These are phyloP conservation scores for Grosmannia penicillata DNA, from an alignment of 2,329 filamentous ascomycete genomes.

Conservation along the genomic window DNA sequence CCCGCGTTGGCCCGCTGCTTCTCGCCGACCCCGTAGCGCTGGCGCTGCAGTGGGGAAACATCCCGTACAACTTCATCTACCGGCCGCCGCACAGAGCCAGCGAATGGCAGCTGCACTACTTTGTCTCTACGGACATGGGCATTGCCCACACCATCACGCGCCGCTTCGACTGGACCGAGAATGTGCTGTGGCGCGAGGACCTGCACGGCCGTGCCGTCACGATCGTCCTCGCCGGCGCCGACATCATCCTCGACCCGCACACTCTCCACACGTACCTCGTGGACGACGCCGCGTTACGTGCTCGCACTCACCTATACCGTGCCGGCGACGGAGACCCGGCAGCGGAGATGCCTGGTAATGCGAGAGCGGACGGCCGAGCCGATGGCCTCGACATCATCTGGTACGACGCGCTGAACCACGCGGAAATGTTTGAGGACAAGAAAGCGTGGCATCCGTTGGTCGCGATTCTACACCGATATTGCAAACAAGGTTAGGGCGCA, in stretches of 20 bases:
- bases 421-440: neutral
- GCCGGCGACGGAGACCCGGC: neutral
- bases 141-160: conserved; percentile 1
- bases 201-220: neutral
- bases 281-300: neutral
- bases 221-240: neutral
- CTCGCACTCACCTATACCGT: neutral
- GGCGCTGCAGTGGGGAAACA: conserved; percentile 1
- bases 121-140: conserved; percentile 1
- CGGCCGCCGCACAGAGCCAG: neutral
- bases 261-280: neutral
- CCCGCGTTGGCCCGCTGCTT: neutral
- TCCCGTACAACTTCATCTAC: conserved; percentile 2
- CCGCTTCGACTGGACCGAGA: conserved; percentile 1
- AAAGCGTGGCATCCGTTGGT: neutral
- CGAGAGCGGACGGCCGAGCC: too few species aligned
- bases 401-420: neutral
- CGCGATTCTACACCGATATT: neutral
- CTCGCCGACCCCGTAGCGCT: neutral
- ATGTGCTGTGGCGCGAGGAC: conserved; percentile 1
- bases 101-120: conserved; percentile 4
- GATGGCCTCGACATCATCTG: neutral
- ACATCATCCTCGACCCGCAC: conserved; percentile 1
- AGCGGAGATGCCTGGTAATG: neutral
- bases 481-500: too few species aligned